Evolutionary conservation across 495 filamentous ascomycete genomes (phyloP).

Genomic region (Acidiella bohemica): DNA sequence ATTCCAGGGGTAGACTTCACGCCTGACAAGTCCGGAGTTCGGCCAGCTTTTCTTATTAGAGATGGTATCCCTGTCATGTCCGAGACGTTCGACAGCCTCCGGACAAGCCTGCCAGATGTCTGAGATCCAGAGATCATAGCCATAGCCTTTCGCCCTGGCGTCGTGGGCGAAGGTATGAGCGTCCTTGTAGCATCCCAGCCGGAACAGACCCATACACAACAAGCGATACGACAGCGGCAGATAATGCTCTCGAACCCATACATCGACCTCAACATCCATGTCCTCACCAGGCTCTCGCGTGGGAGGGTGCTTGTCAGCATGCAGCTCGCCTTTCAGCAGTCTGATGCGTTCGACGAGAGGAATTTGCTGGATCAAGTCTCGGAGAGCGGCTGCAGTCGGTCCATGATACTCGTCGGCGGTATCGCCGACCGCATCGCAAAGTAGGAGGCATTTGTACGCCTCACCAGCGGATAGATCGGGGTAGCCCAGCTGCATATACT

Average conservation of each 20-base stretch:
- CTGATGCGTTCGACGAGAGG: background rate
- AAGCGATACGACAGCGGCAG: background rate
- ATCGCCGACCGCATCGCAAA: constrained; percentile 67
- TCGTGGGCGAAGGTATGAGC: background rate
- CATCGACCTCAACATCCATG: constrained; percentile 4
- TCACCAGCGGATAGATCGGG: constrained; percentile 83
- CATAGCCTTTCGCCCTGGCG: background rate
- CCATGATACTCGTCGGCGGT: constrained; percentile 52
- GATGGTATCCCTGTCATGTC: background rate
- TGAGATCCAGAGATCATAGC: background rate
- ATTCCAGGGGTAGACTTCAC: constrained; percentile 94
- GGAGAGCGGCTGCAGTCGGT: constrained; percentile 24
- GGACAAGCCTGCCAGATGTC: background rate
- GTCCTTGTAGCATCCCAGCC: background rate
- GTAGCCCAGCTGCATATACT: constrained; percentile 64
- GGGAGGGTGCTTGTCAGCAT: background rate
- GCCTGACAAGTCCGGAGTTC: constrained; percentile 61
- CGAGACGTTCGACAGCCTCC: background rate
- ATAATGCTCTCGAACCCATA: constrained; percentile 2
- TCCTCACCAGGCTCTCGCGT: background rate
- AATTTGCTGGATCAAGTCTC: constrained; percentile 5
- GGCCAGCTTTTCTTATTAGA: constrained; percentile 25
- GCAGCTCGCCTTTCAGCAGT: background rate
- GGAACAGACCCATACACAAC: background rate
- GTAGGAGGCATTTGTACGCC: constrained; percentile 74